These are phyloP conservation scores for Senecio squalidus DNA, from an alignment of 140 eudicot genomes.

Conservation along the genomic window DNA sequence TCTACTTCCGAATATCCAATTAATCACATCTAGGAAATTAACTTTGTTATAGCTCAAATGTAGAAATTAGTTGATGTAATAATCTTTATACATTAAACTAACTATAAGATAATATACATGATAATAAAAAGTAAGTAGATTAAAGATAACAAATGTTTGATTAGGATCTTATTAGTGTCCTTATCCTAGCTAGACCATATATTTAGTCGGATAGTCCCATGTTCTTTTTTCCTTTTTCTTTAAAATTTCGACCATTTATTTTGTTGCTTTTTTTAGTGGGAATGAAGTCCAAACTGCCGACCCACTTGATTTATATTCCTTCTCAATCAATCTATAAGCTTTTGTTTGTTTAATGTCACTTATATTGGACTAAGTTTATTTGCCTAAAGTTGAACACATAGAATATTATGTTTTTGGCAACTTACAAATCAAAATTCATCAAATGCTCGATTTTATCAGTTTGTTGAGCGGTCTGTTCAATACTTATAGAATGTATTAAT, in stretches of 20 bases:
- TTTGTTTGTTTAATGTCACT: no score
- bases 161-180: constrained; percentile 15
- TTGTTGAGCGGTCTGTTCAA: no score
- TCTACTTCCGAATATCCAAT: no score
- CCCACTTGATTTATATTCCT: constrained; percentile 30
- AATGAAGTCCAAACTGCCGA: constrained; percentile 30
- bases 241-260: constrained; percentile 14
- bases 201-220: no score
- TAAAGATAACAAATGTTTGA: constrained; percentile 9
- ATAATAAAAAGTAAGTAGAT: background rate
- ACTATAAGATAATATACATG: background rate
- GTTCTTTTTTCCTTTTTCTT: constrained; percentile 21
- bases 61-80: background rate
- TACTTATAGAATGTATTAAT: no score
- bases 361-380: background rate
- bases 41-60: no score
- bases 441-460: no score
- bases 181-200: constrained; percentile 26
- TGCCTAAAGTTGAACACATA: no score
- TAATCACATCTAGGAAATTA: no score
- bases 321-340: constrained; percentile 21
- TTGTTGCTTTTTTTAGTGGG: constrained; percentile 22
- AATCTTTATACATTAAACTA: background rate
- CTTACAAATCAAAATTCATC: no score
- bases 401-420: no score